These are phyloP conservation scores for Ensete glaucum DNA, from an alignment of 176 grass and related monocot species.

Conservation along the genomic window DNA sequence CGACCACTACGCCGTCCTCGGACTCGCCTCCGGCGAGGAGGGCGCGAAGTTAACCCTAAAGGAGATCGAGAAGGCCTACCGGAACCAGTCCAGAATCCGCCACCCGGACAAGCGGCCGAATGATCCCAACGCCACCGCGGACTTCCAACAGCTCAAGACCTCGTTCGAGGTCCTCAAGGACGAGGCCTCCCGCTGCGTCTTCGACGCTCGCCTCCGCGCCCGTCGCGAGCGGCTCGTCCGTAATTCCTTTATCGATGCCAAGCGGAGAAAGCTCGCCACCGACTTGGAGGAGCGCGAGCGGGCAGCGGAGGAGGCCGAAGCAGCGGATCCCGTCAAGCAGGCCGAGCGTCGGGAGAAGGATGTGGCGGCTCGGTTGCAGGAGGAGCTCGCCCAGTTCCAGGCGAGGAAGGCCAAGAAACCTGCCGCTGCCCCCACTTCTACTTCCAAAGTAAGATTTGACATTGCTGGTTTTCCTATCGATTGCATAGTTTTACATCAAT, in stretches of 20 bases:
- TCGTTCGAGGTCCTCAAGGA: slow-evolving; percentile 66
- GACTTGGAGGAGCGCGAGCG: slow-evolving; percentile 83
- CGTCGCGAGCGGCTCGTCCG: slow-evolving; percentile 41
- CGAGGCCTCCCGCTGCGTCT: slow-evolving; percentile 52
- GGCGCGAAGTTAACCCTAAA: slow-evolving; percentile 44
- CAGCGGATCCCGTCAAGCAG: slow-evolving; percentile 24
- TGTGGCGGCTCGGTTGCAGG: slow-evolving; percentile 34
- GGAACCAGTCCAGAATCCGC: slow-evolving; percentile 43
- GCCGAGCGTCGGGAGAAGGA: slow-evolving; percentile 33
- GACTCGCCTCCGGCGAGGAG: slow-evolving; percentile 55
- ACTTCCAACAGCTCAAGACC: slow-evolving; percentile 62
- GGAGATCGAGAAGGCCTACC: slow-evolving; percentile 73
- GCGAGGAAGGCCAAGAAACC: slow-evolving; percentile 19
- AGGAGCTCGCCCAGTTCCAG: slow-evolving; percentile 40
- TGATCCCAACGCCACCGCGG: slow-evolving; percentile 70
- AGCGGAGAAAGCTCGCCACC: slow-evolving; percentile 51
- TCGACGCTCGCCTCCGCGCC: slow-evolving; percentile 55
- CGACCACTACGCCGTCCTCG: slow-evolving; percentile 68
- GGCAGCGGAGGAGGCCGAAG: slow-evolving; percentile 18
- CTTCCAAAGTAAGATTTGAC: slow-evolving; percentile 31
- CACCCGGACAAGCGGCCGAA: slow-evolving; percentile 76
- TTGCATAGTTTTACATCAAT: too few relatives aligned
- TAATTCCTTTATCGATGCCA: slow-evolving; percentile 27
- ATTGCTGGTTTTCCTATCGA: neutral
- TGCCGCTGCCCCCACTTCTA: slow-evolving; percentile 10